Evolutionary conservation across 1,139 yeast species (phyloP), one percentile per base, ranked within the genome.

Genomic region (Eremothecium sinecaudum): DNA sequence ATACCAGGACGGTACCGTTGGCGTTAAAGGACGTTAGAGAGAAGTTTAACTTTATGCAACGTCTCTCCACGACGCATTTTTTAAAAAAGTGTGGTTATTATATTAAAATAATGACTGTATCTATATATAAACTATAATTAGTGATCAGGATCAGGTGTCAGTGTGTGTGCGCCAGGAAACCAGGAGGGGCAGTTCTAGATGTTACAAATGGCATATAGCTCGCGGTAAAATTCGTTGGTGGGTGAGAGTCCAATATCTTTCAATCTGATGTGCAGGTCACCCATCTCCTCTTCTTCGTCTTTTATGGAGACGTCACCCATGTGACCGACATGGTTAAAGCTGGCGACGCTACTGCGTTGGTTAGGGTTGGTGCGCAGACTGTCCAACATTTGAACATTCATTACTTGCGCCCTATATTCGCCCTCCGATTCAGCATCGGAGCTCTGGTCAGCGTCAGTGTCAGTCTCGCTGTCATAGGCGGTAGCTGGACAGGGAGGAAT

Each of bases 221-320:
- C 30, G 21, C 30, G 30, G 30, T 27, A 27, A 14, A 27, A 27
- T 10, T 27, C 30, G 21, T 27, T 27, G 14, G 30, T 27, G 10
- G 30, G 30, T 14, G 30, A 27, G n/a, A 27, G 30, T 5, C 30
- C 30, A 27, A 27, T 27, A 15, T 27, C 30, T 21, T 27, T 27
- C 17, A 27, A 14, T 27, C 17, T 27, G 17, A 27, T 27, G 30
- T 27, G 17, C 30, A 27, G 14, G 30, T 27, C 30, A 21, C 21
- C 21, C 12, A n/a, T 21, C 10, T 27, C 30, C 13, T 17, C 21
- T 7, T 23, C 25, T n/a, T 27, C 30, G 14, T 27, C 30, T 14
- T 16, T 27, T n/a, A 27, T 27, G 19, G 30, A 19, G 30, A 17
- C 21, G 21, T 27, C 30, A 21, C 30, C 30, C 9, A 27, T n/a